Evolutionary conservation across 352 stramenopile species (phyloP), one percentile per base, ranked within the genome.

Genomic region (Phytophthora nicotianae): DNA sequence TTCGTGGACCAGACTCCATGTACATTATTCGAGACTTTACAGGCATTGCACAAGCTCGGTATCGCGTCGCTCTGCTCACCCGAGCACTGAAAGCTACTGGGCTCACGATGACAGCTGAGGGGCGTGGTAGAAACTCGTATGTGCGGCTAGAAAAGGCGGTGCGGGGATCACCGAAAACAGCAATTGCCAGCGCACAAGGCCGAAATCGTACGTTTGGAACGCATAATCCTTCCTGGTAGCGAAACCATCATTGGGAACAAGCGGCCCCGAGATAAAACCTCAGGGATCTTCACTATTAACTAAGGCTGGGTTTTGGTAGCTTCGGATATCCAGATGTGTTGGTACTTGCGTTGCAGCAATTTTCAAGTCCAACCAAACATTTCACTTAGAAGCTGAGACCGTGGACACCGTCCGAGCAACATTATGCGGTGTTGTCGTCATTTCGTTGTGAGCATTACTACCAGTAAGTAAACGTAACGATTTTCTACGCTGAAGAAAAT

Each of bases 1-100:
- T 65, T 5, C 24, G 27, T 13, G 47, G 38, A 3, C 13, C 57
- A 21, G 16, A 58, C 11, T 14, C 14, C 10, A n/a, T 10, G 13
- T 53, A 19, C 2, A 10, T 14, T 3, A 42, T 58, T 53, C 27
- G 6, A 11, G 45, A n/a, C 0, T 65, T 58, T 46, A 48, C 26
- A 23, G 19, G 57, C 11, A 47, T 65, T 41, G 48, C 20, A 20
- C 37, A 51, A 27, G 57, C 57, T 38, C 57, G 48, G 17, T 40
- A 11, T 40, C 57, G 48, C 5, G 29, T 42, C 38, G 26, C 9
- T 6, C 11, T 51, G 16, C 57, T 65, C 9, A 29, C 19, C 13
- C 10, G 8, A 23, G 35, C 26, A 46, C 27, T 62, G 29, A 41
- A 62, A 2, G 35, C 26, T 41, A 41, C 13, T 9, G 21, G 27